A percentile compares a stretch with the other conserved stretches of the same genome.
These are phyloP conservation scores for Balakata baccata DNA, from an alignment of 345 rosid genomes.

Conservation along the genomic window DNA sequence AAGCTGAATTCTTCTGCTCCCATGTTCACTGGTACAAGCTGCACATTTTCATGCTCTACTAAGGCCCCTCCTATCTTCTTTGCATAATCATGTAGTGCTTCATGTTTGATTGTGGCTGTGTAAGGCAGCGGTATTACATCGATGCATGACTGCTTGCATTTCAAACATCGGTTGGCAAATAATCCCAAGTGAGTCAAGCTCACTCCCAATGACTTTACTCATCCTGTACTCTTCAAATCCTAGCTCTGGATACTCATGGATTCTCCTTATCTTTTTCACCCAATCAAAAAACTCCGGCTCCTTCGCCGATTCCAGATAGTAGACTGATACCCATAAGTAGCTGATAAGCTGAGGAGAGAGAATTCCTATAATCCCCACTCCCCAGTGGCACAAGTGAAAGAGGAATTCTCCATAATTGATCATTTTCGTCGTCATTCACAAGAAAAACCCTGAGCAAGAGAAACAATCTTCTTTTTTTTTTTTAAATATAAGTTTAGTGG, in stretches of 20 bases:
- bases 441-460: no score
- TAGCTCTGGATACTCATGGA: conserved; percentile 52
- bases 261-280: conserved; percentile 37
- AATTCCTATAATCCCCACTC: no score
- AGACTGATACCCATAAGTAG: not conserved
- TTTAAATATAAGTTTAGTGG: no score
- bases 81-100: conserved; percentile 46
- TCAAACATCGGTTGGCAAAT: conserved; percentile 42
- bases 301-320: conserved; percentile 28
- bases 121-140: conserved; percentile 32
- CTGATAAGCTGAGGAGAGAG: no score
- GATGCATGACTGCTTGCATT: conserved; percentile 58
- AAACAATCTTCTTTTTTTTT: no score
- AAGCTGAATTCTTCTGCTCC: conserved; percentile 73
- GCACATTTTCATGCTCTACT: conserved; percentile 52
- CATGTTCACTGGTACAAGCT: conserved; percentile 51
- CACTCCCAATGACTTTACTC: conserved; percentile 34
- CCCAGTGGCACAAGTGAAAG: no score
- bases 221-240: conserved; percentile 47
- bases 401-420: no score
- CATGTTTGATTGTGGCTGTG: conserved; percentile 49
- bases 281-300: conserved; percentile 39
- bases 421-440: no score
- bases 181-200: conserved; percentile 42
- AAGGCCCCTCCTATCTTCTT: conserved; percentile 49